These are phyloP conservation scores for Cymbidium sinense DNA, from an alignment of 106 monocot species.

Conservation along the genomic window DNA sequence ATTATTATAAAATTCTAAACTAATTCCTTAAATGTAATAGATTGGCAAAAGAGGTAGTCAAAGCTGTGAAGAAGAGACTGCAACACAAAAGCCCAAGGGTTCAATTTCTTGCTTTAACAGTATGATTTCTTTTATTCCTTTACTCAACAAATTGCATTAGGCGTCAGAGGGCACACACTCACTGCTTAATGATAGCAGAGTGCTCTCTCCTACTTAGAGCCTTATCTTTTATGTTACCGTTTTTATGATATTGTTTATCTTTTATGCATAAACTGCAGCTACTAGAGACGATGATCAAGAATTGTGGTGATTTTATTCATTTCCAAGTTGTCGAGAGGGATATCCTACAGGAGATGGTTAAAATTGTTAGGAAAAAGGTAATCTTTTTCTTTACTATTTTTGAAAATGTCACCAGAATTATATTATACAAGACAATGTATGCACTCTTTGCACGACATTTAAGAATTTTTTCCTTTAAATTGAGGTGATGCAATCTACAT, in stretches of 20 bases:
- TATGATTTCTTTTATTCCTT: slow-evolving; percentile 24
- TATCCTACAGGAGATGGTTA: slow-evolving; percentile 85
- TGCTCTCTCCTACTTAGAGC: too few relatives aligned
- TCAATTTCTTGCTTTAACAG: slow-evolving; percentile 78
- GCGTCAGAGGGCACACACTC: background rate
- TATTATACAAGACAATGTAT: too few relatives aligned
- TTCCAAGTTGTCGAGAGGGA: slow-evolving; percentile 79
- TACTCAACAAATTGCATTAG: background rate
- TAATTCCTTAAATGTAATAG: slow-evolving; percentile 17
- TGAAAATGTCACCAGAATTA: background rate
- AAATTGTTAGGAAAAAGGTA: slow-evolving; percentile 92
- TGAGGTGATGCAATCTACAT: background rate
- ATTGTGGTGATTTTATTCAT: slow-evolving; percentile 91
- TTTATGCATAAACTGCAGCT: slow-evolving; percentile 32
- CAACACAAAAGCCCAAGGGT: slow-evolving; percentile 63
- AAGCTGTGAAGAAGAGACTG: slow-evolving; percentile 72
- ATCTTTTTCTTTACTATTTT: background rate
- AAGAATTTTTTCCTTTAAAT: background rate
- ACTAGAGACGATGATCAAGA: slow-evolving; percentile 91
- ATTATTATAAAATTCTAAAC: background rate
- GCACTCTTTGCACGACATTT: too few relatives aligned
- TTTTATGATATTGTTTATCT: background rate
- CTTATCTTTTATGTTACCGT: background rate
- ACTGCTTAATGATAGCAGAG: background rate
- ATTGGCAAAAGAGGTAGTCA: slow-evolving; percentile 78